Evolutionary conservation across 179 eudicot genomes (phyloP), one percentile per base, ranked within the genome.

Genomic region (Heliamphora ciliata): DNA sequence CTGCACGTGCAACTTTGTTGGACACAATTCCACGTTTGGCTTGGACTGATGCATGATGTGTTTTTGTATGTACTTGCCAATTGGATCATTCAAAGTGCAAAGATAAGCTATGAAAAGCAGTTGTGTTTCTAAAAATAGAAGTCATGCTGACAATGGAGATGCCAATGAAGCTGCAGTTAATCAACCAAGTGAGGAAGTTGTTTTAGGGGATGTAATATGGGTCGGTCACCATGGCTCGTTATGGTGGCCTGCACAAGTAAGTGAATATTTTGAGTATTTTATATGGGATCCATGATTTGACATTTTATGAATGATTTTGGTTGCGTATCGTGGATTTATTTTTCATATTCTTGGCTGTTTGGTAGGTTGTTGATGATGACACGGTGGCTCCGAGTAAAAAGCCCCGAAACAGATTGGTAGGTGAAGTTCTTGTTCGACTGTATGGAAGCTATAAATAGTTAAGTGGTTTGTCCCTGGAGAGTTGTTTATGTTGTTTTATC

Each of bases 191-290:
- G 80, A 18, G 76, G 89, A 81, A 71, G 56, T 86, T 10, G 73
- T 52, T 69, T 88, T 82, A 0, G 95, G 93, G 79, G 90, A 91
- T 65, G 58, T 88, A 65, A 87, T 82, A 56, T 92, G 95, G 95
- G 84, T 91, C 83, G 88, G 88, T 84, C 84, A 84, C 77, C 82
- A 47, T 47, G 86, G 87, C 76, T 7, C 75, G 77, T 84, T 91
- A 73, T 92, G 93, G 95, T 92, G 95, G 95, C 95, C 93, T 82
- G 93, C 91, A 4, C 93, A 90, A 87, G 95, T 92, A 75, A 31
- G 17, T 85, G 31, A 51, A 48, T 55, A 11, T n/a, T 78, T 6
- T 64, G 0, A 74, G 61, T 48, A 64, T 64, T 71, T 71, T 72
- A 58, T 58, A 52, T 51, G 7, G 46, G 71, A 74, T 47, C 61